Base-by-base conservation (phyloP, 2,329 filamentous ascomycete genomes). In the Fusarium nisikadoi region DNA sequence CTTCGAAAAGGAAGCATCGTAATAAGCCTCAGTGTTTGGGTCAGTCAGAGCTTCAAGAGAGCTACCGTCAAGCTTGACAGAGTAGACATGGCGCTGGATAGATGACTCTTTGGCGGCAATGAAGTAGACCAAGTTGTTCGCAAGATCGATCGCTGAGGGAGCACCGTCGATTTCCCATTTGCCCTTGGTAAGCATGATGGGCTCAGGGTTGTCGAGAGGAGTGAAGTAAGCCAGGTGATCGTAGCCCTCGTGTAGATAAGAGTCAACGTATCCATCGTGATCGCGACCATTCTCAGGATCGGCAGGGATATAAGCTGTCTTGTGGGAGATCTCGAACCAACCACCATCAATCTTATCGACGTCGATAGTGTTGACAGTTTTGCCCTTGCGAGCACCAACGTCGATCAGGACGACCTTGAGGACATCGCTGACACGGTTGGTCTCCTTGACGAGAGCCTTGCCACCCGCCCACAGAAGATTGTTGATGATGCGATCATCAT, bases 141-240 rank as follows among this genome's bases (percentile, higher is more conserved):
- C 88, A 42, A 98, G 83, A 79, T 98, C 95, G 29, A 99, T 88
- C 1, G 93, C 92, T 5, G 94, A 93, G 1, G 95, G 94, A 0
- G 93, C 94, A 58, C 92, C 86, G 8, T 94, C 93, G 2, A 99
- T 95, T 81, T 99, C 97, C 95, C 95, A 99, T 36, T 92, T 81
- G 9, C 96, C 96, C 41, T 92, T 91, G 0, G 96, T 99, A 43
- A 99, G 89, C 86, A 97, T 90, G 50, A 93, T 83, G 10, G 96
- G 95, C n/a, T 93, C 85, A 0, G 92, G 85, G 75, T 91, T 95
- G 75, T 98, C 93, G 57, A 98, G 82, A 5, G 96, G 95, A 0
- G 92, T 91, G 79, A 98, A 99, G 83, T 98, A 98, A 1, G 93
- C 96, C 55, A 99, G 84, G 76, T 99, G 96, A 75, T 98, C 94